Base-by-base conservation (phyloP, 2,329 filamentous ascomycete species). In the Paraphoma chrysanthemicola region DNA sequence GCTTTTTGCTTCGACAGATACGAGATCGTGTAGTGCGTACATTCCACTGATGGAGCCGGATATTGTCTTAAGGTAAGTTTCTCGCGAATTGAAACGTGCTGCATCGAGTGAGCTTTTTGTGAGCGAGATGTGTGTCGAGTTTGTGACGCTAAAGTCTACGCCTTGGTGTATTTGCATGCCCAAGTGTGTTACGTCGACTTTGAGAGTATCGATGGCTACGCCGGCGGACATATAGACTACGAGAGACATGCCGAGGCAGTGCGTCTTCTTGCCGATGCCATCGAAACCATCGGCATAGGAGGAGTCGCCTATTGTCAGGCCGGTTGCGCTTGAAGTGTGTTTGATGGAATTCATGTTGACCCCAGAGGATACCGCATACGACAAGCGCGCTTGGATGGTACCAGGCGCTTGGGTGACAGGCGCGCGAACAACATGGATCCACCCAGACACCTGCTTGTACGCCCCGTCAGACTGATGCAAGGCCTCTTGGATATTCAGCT, bases 41-140 rank as follows among this genome's bases (percentile, higher is more conserved):
- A 64, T 70, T 1, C 80, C 80, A 44, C 66, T 76, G 44, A 81
- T 77, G 16, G 74, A 75, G 7, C 78, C 79, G 0, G 77, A 77
- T 4, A 71, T 71, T 6, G 76, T 73, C 23, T 77, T 67, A 10
- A 82, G 72, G 16, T 67, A 63, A n/a, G 75, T 80, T 49, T 77
- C 68, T 11, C 77, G 74, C 2, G 77, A 78, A 46, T 71, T 65
- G 53, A 77, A 68, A 4, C 71, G 56, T 6, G 72, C 56, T 1
- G 72, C 60, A 30, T 78, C 76, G 10, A 73, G 61, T 3, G 73
- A 72, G 4, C 76, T 72, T 12, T 69, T 74, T 10, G 76, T 72
- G 10, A 73, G 66, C 0, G 74, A 69, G 28, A 76, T 74, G 10
- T 63, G 59, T 1, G 72, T 74, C 51, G 41, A 55, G 33, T 75